phyloP scores from a whole-genome alignment of 2,329 filamentous ascomycete species.

The Aspergillus hiratsukae region DNA sequence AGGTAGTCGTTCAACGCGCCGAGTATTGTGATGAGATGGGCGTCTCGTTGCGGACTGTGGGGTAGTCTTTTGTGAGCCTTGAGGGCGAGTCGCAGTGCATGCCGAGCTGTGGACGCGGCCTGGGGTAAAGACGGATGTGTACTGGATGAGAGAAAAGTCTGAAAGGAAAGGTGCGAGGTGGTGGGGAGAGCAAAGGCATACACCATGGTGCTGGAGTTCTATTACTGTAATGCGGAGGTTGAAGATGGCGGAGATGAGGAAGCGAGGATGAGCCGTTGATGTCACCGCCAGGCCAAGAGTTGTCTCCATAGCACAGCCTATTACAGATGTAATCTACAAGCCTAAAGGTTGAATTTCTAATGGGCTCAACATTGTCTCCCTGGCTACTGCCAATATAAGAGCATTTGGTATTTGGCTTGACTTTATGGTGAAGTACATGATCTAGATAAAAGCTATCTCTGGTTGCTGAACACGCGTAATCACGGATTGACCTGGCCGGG shows the following conservation, averaged over 20 bases:
- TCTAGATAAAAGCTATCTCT: neutral
- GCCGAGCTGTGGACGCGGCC: conserved; percentile 75
- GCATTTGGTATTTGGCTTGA: neutral
- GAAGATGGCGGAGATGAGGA: conserved; percentile 13
- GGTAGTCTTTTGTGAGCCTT: conserved; percentile 89
- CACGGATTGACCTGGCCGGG: neutral
- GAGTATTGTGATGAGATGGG: conserved; percentile 66
- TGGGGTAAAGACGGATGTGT: conserved; percentile 87
- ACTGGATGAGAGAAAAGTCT: conserved; percentile 68
- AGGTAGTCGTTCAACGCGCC: conserved; percentile 71
- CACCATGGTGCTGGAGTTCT: conserved; percentile 59
- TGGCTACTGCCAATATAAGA: neutral
- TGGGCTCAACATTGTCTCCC: neutral
- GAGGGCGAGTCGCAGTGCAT: conserved; percentile 73
- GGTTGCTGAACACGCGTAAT: neutral
- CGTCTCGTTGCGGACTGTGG: conserved; percentile 58
- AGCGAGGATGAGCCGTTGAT: conserved; percentile 9
- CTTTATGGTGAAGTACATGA: neutral
- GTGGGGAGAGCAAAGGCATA: conserved; percentile 86
- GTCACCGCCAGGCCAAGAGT: conserved; percentile 5
- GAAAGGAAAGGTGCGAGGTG: conserved; percentile 80
- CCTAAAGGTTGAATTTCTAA: neutral
- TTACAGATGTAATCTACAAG: neutral
- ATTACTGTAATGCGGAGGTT: conserved; percentile 6
- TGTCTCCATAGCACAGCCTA: neutral